Base-by-base conservation (phyloP, 139 green algal species). In the Tetraselmis striata region DNA sequence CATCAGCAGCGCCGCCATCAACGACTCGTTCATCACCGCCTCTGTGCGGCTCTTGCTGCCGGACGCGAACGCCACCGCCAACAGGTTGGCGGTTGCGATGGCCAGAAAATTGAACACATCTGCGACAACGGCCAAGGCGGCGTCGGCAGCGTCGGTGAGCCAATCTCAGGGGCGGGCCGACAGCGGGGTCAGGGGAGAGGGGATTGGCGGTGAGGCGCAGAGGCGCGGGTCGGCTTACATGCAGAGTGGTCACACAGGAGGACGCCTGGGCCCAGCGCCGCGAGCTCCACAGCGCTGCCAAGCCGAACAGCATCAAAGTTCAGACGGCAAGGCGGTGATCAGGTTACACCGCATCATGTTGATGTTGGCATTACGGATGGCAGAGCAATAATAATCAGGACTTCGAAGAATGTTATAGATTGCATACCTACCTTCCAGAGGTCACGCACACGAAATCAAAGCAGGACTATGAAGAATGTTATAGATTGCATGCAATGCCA, bases 21-120 rank as follows among this genome's bases (percentile, higher is more conserved):
- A 22, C 1, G 79, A 74, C 30, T 86, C 83, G 1, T 75, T 83
- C n/a, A 86, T 30, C 22, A 80, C 67, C 29, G 11, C 26, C 59
- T 59, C 32, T 0, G 79, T 76, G 32, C 31, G n/a, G 67, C 27
- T 25, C 79, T 77, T 30, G 83, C 81, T 30, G 27, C 45, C n/a
- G 1, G 28, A 29, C 31, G 83, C 78, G 30, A 86, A 80, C 32
- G 23, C 76, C 24, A 86, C 74, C 18, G 83, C 79, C 78, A 86
- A 67, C 75, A 86, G 59, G 83, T 86, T 86, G 67, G 83, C 80
- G 1, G 83, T 83, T 2, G 83, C 83, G 22, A 82, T 78, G 0
- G 76, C 79, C 1, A 86, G 74, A 32, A 86, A 86, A 27, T 31
- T 86, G 83, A 86, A 86, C 1, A 83, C 77, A 78, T 86, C 31